Base-by-base conservation (phyloP, 441 rosid species). In the Brassica hybrid region DNA sequence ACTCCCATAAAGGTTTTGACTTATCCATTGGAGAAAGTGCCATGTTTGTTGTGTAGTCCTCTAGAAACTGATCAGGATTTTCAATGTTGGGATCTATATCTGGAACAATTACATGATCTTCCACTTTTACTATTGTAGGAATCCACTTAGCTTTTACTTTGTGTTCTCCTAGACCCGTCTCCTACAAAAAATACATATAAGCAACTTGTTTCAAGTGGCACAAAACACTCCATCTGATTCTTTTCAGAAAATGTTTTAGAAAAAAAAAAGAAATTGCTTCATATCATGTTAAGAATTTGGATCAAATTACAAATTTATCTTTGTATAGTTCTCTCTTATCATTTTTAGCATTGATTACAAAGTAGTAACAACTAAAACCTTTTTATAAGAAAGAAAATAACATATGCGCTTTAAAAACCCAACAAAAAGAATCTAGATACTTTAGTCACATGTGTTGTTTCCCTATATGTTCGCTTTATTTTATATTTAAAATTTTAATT, bases 1-100 rank as follows among this genome's bases (percentile, higher is more conserved):
- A 59, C 64, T 59, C 64, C 64, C 64, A 59, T 59, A 59, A 59
- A 59, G 64, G 64, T 59, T 23, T 59, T 25, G 64, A 59, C 34
- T 59, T 59, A 59, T 59, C 64, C 64, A 59, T 59, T 59, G 64
- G 64, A 59, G 64, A 59, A 59, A 59, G 34, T 23, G 64, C 64
- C 64, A 59, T 23, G 34, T 59, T 59, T 6, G 32, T 5, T 59
- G 64, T 59, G 12, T 59, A 59, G 5, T 59, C 64, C 34, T 59
- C 64, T 11, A 59, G 34, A 59, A 59, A 59, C 64, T 59, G 64
- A 59, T 59, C 64, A 23, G 34, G 34, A 59, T 59, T 59, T 59
- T 59, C 64, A 59, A 59, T 59, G 34, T 59, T 59, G 16, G 64
- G 64, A 13, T 59, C 64, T 23, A 59, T 59, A 59, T 59, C 14